Percentiles rank a stretch among this genome's conserved stretches.
phyloP scores from a whole-genome alignment of 208 protist species.

The Kentomonas sorsogonicus region DNA sequence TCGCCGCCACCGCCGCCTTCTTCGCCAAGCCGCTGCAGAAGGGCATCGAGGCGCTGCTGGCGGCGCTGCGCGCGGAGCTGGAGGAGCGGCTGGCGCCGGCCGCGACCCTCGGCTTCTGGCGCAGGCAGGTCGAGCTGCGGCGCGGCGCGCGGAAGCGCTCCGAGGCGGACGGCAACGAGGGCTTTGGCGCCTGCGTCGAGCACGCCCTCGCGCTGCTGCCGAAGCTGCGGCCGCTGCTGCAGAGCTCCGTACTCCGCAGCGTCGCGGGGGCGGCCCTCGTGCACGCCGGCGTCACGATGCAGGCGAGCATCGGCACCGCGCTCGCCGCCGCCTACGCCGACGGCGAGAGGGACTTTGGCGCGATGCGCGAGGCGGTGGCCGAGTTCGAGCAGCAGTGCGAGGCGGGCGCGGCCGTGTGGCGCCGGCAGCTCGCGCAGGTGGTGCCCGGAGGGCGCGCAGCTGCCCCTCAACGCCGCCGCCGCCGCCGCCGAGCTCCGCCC shows the following conservation, averaged over 20 bases:
- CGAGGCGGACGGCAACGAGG: constrained; percentile 15
- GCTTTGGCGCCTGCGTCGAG: constrained; percentile 59
- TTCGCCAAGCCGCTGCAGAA: constrained; percentile 69
- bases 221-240: constrained; percentile 55
- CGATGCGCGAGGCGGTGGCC: constrained; percentile 43
- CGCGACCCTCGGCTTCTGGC: constrained; percentile 60
- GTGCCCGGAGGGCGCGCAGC: constrained; percentile 46
- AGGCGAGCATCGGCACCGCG: constrained; percentile 52
- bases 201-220: constrained; percentile 63
- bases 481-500: constrained; percentile 44
- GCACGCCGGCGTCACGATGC: constrained; percentile 50
- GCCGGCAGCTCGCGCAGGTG: constrained; percentile 38
- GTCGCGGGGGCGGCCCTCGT: constrained; percentile 71
- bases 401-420: constrained; percentile 53
- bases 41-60: constrained; percentile 69
- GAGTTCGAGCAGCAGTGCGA: constrained; percentile 58
- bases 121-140: constrained; percentile 39
- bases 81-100: constrained; percentile 50
- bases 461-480: constrained; percentile 48
- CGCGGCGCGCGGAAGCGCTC: constrained; percentile 17
- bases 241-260: constrained; percentile 63
- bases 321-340: constrained; percentile 40
- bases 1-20: constrained; percentile 54
- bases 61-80: constrained; percentile 49
- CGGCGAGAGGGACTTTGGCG: constrained; percentile 46